Evolutionary conservation across 2,329 filamentous ascomycete species (phyloP).

Genomic region (Diaporthe humulicola): DNA sequence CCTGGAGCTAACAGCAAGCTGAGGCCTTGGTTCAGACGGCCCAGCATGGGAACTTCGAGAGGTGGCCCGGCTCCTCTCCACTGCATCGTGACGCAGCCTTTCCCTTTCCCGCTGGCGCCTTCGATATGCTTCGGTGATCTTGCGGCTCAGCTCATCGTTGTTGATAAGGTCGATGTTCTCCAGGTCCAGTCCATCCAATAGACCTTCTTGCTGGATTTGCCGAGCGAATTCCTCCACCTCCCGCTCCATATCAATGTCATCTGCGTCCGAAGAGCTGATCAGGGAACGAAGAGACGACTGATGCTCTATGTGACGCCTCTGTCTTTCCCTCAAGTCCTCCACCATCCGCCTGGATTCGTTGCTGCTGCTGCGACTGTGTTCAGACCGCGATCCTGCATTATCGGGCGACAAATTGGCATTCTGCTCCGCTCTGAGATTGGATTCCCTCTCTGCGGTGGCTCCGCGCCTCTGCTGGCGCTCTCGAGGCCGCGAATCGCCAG

Average conservation of each 20-base stretch:
- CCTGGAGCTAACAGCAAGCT: conserved; percentile 45
- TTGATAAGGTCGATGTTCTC: conserved; percentile 87
- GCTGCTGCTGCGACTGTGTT: conserved; percentile 53
- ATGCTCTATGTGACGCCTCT: conserved; percentile 80
- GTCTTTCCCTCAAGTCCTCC: conserved; percentile 53
- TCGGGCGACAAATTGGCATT: conserved; percentile 56
- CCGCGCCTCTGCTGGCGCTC: conserved; percentile 45
- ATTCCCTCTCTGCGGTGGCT: conserved; percentile 49
- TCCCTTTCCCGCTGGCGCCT: conserved; percentile 78
- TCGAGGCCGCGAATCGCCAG: conserved; percentile 48
- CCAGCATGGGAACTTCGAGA: conserved; percentile 53
- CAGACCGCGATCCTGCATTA: conserved; percentile 48
- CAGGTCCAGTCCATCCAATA: conserved; percentile 89
- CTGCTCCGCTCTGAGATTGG: conserved; percentile 48
- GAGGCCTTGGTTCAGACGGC: conserved; percentile 45
- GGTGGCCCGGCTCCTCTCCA: conserved; percentile 58
- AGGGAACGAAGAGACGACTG: conserved; percentile 90
- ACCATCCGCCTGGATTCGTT: conserved; percentile 60
- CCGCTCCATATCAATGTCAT: conserved; percentile 83
- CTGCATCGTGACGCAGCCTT: conserved; percentile 63
- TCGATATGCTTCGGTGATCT: conserved; percentile 90
- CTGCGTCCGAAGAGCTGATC: conserved; percentile 83
- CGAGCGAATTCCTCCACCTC: conserved; percentile 91
- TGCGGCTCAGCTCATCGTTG: conserved; percentile 90
- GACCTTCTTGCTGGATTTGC: conserved; percentile 87